Percentiles rank a stretch among this genome's conserved stretches.
Conservation (phyloP, 306 rosid species). For the Sicyos baderoa region DNA sequence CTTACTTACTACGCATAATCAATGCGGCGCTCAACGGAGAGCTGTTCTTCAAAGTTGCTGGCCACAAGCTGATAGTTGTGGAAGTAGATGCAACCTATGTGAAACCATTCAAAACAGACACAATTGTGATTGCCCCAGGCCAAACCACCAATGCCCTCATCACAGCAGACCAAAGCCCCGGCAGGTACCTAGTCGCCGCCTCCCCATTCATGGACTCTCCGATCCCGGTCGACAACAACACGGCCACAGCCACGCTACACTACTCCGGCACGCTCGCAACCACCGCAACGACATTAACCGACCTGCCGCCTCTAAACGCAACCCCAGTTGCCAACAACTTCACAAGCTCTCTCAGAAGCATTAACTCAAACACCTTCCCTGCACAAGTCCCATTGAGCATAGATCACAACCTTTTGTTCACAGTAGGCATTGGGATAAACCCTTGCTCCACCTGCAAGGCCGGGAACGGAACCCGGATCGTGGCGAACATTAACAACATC, state of each 20-base stretch:
- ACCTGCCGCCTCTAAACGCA: constrained; percentile 62
- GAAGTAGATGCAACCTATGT: too few relatives aligned
- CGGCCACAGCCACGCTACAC: constrained; percentile 58
- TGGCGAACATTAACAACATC: constrained; percentile 59
- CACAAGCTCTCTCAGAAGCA: constrained; percentile 39
- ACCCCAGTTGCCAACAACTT: constrained; percentile 59
- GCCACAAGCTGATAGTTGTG: too few relatives aligned
- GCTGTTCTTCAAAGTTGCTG: too few relatives aligned
- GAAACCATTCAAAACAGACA: constrained; percentile 63
- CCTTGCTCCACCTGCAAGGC: constrained; percentile 66
- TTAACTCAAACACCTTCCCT: constrained; percentile 63
- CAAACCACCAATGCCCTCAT: constrained; percentile 78
- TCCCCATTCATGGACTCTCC: constrained; percentile 86
- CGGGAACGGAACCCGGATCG: constrained; percentile 71
- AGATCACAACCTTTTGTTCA: constrained; percentile 57
- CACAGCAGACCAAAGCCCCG: constrained; percentile 46
- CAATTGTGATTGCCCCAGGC: constrained; percentile 71
- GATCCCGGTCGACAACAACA: constrained; percentile 46
- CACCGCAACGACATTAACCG: constrained; percentile 40
- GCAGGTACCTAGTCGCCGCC: constrained; percentile 51
- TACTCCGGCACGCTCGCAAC: constrained; percentile 45
- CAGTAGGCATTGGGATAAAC: constrained; percentile 53
- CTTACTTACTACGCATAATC: too few relatives aligned
- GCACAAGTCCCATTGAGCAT: constrained; percentile 49
- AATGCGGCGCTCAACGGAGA: too few relatives aligned